Evolutionary conservation across 768 basidiomycete genomes (phyloP).

Genomic region (Mrakia gelida): DNA sequence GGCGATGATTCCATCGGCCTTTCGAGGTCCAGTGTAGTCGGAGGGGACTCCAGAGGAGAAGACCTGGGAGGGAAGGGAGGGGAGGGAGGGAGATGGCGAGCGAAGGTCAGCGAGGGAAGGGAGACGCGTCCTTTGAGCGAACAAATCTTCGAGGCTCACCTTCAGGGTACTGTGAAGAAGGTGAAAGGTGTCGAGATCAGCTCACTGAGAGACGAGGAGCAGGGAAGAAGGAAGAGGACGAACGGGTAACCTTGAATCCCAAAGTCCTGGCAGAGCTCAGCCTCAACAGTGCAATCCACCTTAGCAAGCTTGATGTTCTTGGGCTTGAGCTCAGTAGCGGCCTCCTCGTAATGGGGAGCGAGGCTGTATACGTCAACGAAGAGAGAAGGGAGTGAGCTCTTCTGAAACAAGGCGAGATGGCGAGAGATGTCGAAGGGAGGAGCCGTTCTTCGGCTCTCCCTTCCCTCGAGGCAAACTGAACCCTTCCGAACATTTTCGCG

Average conservation of each 20-base stretch:
- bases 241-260: constrained; percentile 94
- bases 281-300: constrained; percentile 63
- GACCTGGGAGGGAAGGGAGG: constrained; percentile 73
- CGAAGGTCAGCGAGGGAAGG: not conserved
- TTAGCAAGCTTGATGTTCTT: constrained; percentile 87
- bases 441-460: not conserved
- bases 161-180: constrained; percentile 22
- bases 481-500: not conserved
- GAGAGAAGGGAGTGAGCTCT: not conserved
- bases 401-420: not conserved
- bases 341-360: constrained; percentile 67
- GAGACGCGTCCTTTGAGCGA: not conserved
- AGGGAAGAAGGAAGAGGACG: not conserved
- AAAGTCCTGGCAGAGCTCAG: constrained; percentile 81
- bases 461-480: no score
- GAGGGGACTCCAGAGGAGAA: constrained; percentile 75
- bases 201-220: not conserved
- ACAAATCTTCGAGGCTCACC: constrained; percentile 1
- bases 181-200: not conserved
- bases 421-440: not conserved
- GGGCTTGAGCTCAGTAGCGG: constrained; percentile 86
- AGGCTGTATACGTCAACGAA: constrained; percentile 49
- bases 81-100: no score
- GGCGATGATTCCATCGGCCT: constrained; percentile 90
- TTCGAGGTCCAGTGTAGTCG: constrained; percentile 83